Evolutionary conservation across 371 early-diverging fungal genomes (phyloP), one percentile per base, ranked within the genome.

Genomic region (Apophysomyces trapeziformis): DNA sequence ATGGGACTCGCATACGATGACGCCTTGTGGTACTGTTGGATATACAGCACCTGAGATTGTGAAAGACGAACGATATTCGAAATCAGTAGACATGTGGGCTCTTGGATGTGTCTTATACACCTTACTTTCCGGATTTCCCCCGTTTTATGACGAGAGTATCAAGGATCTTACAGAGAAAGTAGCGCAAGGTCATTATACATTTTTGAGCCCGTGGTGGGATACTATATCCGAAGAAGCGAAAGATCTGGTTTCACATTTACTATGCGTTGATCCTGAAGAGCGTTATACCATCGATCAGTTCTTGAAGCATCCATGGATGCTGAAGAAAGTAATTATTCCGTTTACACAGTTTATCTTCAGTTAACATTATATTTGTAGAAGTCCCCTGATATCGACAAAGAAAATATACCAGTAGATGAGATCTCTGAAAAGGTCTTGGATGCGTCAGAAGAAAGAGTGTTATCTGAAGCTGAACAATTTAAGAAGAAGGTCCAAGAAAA

Each of bases 11-110:
- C 83, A 89, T n/a, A 94, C 95, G 12, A 87, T 85, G 84, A 96
- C 96, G 58, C 96, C 96, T 7, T 94, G 95, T 71, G 96, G 96
- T 5, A 96, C 96, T 4, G 91, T 93, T 1, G 95, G 95, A 12
- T 95, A 94, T 67, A 94, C 97, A 4, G 96, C 96, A 1, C 96
- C 96, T 14, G 96, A 96, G 75, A 94, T 95, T 59, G 88, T 96
- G 46, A 87, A 86, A 59, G 92, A 92, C 70, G 88, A 92, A 66
- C 82, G 89, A 9, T 93, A 95, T 71, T 89, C 90, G 50, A 92
- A 91, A 74, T 87, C 91, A 11, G 96, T 95, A 18, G 97, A 96
- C 74, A 92, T 95, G 90, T 96, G 96, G 96, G 93, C 95, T 3
- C 78, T 96, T 57, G 97, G 97, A 38, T 95, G 95, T 73, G 93